Base-by-base conservation (phyloP, 306 rosid species). In the Fragaria nilgerrensis region DNA sequence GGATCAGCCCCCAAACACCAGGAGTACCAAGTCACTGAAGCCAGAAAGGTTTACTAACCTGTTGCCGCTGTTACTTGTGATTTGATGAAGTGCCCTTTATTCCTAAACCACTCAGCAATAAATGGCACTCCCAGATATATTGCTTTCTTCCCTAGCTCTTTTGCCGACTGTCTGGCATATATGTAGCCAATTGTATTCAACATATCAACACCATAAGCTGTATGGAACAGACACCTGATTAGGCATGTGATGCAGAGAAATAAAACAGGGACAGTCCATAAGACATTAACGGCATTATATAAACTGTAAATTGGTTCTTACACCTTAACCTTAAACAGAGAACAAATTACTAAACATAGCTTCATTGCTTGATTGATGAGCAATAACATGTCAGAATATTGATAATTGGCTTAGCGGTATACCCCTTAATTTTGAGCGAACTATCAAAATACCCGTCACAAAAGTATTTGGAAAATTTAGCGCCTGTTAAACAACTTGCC, bases 11-110 rank as follows among this genome's bases (percentile, higher is more conserved):
- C 41, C 20, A 66, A 15, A 37, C 39, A 62, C 43, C 27, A 50
- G 73, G 74, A 65, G 73, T 23, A 36, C 72, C 63, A 43, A 44
- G 72, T 61, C 44, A 68, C 25, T 37, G 36, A 79, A 52, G 29
- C 77, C 62, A 72, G 45, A 45, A 82, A 72, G 71, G 68, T 68
- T 48, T 48, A 69, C 86, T 84, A 77, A 93, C 98, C 98, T 80
- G 98, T 95, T 69, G 98, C 98, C 23, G 98, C 98, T 73, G 98
- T 92, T 75, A 95, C 98, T 82, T 95, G 98, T 81, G 98, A 95
- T 80, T 92, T 95, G 79, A 95, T 90, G 76, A 90, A 90, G 86
- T 95, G 98, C 75, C 98, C 98, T 85, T 95, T 95, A 90, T 95
- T 92, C 85, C 98, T 89, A 85, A 90, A 95, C 98, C 98, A 95